Base-by-base conservation (phyloP, 2,329 filamentous ascomycete species). In the Fusarium aywerte region DNA sequence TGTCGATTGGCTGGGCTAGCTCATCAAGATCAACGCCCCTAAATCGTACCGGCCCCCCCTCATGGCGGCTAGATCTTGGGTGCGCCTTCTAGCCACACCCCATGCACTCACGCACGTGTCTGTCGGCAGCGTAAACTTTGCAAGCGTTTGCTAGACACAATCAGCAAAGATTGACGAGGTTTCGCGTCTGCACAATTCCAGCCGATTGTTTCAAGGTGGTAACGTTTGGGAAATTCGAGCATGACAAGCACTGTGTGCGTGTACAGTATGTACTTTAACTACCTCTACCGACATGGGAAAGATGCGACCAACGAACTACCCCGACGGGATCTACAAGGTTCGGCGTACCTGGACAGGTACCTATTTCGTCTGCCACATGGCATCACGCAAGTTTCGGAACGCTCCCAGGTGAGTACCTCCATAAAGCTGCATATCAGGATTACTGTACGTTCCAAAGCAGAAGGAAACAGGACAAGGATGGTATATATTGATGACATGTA, bases 61-160 rank as follows among this genome's bases (percentile, higher is more conserved):
- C 35, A 65, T 33, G 48, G 54, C 45, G 54, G 65, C 50, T 67
- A 68, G 65, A 68, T 68, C 65, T 68, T 68, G 51, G 49, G 29
- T 43, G 42, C 42, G 39, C 27, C 44, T 16, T 12, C 27, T 50
- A 49, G 32, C 42, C 18, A 49, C 59, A 61, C 39, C 29, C 53
- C 33, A 47, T 29, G 16, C 32, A 49, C 45, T 49, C 32, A 49
- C 45, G 59, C 59, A 65, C 62, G 65, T 68, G 65, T 61, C 27
- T 35, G 31, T 32, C 59, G 52, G 35, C 58, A 51, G 42, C 27
- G 49, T 38, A 36, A 38, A 48, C 52, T 38, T 33, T 63, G 35
- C 51, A 50, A 39, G 42, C 42, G 31, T 27, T 32, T 54, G 44
- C 39, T 47, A 43, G 47, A 68, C 55, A 60, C 55, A 68, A 68